phyloP scores from a whole-genome alignment of 495 filamentous ascomycete species.

The Rostrohypoxylon terebratum region DNA sequence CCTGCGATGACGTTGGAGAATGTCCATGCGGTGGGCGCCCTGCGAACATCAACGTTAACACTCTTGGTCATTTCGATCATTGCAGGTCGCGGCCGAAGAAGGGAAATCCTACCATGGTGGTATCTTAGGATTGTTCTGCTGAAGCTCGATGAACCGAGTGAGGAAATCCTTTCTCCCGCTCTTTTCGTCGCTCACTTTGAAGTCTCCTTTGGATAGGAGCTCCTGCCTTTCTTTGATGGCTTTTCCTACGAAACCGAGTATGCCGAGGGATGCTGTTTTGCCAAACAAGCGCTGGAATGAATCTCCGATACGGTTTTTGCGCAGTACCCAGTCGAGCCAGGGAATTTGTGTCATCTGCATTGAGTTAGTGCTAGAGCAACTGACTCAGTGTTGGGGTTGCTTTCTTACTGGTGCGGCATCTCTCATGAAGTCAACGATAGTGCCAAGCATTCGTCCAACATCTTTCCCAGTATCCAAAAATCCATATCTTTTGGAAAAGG shows the following conservation, averaged over 20 bases:
- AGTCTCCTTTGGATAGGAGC: neutral
- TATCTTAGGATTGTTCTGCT: neutral
- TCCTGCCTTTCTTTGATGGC: slow-evolving; percentile 9
- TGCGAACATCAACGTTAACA: slow-evolving; percentile 5
- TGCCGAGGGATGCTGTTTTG: slow-evolving; percentile 5
- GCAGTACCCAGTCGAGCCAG: slow-evolving; percentile 49
- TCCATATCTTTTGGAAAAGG: slow-evolving; percentile 65
- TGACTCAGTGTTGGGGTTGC: too few species aligned
- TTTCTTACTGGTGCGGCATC: slow-evolving; percentile 45
- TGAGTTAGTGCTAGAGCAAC: neutral
- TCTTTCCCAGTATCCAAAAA: slow-evolving; percentile 65
- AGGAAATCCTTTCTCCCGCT: slow-evolving; percentile 5
- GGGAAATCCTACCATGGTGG: neutral
- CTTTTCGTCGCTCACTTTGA: neutral
- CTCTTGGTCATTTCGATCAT: neutral
- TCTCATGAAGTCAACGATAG: slow-evolving; percentile 50
- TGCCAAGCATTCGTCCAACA: slow-evolving; percentile 60
- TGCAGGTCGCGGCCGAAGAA: neutral
- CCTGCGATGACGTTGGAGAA: slow-evolving; percentile 67
- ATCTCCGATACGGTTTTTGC: slow-evolving; percentile 13
- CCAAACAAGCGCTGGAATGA: neutral
- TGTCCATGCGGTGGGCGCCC: slow-evolving; percentile 49
- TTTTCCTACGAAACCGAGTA: slow-evolving; percentile 8
- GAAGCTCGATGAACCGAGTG: slow-evolving; percentile 3
- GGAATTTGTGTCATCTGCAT: slow-evolving; percentile 55